Conservation (phyloP, 495 filamentous ascomycete species). For the Penicillium cinerascens region DNA sequence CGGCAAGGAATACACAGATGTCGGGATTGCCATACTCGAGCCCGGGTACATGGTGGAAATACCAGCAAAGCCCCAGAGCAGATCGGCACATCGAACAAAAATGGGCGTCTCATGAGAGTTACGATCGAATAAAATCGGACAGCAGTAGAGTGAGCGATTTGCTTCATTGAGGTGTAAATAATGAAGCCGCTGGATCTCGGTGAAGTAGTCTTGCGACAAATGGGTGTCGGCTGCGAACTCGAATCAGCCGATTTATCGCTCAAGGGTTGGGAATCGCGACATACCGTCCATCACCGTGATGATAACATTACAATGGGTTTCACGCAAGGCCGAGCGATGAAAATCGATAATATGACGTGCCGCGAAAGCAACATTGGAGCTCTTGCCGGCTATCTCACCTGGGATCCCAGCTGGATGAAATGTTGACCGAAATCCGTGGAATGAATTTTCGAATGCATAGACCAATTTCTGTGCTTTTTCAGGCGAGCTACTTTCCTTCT, state of each 20-base stretch:
- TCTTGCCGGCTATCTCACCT: conserved; percentile 63
- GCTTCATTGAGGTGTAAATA: conserved; percentile 51
- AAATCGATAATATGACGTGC: conserved; percentile 57
- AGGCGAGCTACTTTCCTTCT: conserved; percentile 50
- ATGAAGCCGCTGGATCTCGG: conserved; percentile 57
- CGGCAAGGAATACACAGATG: conserved; percentile 67
- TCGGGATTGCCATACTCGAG: conserved; percentile 59
- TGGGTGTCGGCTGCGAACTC: conserved; percentile 59
- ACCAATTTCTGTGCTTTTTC: conserved; percentile 55
- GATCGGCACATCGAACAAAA: conserved; percentile 63
- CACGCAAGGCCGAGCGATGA: conserved; percentile 37
- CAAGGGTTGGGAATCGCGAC: too few relatives aligned
- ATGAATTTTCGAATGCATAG: conserved; percentile 55
- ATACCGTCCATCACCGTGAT: conserved; percentile 68
- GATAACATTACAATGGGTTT: conserved; percentile 54
- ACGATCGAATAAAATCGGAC: conserved; percentile 70
- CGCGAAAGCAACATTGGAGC: conserved; percentile 65
- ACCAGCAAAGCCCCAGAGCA: conserved; percentile 64
- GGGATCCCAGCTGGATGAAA: conserved; percentile 59
- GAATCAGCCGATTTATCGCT: too few relatives aligned
- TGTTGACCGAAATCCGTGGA: conserved; percentile 57
- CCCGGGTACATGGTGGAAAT: conserved; percentile 61
- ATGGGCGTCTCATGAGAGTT: conserved; percentile 62
- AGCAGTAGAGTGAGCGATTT: conserved; percentile 57
- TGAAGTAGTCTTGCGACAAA: conserved; percentile 61